These are phyloP conservation scores for Boletellus ananiceps DNA, from an alignment of 768 basidiomycete genomes.

Conservation along the genomic window DNA sequence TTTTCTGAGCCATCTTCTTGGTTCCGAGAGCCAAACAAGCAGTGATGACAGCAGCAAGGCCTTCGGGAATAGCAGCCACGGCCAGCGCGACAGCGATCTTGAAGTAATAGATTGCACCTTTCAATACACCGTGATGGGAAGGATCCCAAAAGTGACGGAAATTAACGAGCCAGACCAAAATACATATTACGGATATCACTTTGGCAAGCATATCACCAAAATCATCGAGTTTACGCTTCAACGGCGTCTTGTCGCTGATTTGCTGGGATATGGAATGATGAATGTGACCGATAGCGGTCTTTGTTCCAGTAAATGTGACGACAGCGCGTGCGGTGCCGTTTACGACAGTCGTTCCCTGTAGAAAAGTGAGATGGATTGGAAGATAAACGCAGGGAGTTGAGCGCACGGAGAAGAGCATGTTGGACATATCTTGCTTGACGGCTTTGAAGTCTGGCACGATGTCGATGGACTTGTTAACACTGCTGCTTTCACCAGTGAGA, in stretches of 20 bases:
- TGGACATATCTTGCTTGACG: constrained; percentile 97
- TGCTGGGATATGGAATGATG: constrained; percentile 94
- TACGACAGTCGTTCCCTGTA: constrained; percentile 90
- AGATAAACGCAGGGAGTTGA: not conserved
- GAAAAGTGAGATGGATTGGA: not conserved
- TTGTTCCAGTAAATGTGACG: constrained; percentile 80
- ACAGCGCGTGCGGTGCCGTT: constrained; percentile 87
- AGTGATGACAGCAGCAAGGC: constrained; percentile 96
- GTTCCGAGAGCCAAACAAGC: constrained; percentile 95
- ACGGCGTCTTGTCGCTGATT: constrained; percentile 92
- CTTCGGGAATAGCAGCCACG: constrained; percentile 98
- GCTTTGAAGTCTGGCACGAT: constrained; percentile 69
- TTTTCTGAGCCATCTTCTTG: constrained; percentile 99
- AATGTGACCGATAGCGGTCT: constrained; percentile 94
- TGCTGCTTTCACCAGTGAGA: constrained; percentile 89
- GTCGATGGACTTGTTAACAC: constrained; percentile 76
- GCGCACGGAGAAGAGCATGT: constrained; percentile 88
- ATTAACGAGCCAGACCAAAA: constrained; percentile 98
- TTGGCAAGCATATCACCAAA: constrained; percentile 98
- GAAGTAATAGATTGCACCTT: constrained; percentile 97
- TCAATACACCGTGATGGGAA: constrained; percentile 82
- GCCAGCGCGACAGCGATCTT: constrained; percentile 98
- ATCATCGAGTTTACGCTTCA: constrained; percentile 97
- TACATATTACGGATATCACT: constrained; percentile 94
- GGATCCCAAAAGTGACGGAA: constrained; percentile 95